Conservation (phyloP, 2,329 filamentous ascomycete genomes). For the Aurifilum marmelostoma region DNA sequence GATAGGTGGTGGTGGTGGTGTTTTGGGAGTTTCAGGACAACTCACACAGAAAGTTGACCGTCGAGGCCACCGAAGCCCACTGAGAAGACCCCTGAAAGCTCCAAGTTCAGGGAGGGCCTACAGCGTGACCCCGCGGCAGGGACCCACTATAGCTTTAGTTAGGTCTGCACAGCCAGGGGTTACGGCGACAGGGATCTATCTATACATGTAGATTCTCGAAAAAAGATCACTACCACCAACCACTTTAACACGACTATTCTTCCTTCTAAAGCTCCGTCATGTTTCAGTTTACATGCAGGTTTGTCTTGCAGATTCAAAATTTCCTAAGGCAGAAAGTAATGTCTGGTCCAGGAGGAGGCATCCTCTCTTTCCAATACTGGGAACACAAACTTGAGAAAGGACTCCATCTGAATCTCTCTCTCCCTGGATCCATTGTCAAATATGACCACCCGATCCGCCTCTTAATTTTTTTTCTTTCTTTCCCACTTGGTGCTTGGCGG, state of each 20-base stretch:
- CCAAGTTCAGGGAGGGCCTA: conserved; percentile 3
- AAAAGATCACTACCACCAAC: background rate
- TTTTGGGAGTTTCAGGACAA: conserved; percentile 6
- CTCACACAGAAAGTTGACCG: background rate
- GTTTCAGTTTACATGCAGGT: background rate
- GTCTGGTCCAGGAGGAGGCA: background rate
- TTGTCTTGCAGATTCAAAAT: background rate
- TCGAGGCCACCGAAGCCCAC: background rate
- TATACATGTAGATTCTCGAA: background rate
- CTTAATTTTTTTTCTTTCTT: too few relatives aligned
- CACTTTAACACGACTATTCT: background rate
- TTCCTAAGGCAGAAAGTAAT: background rate
- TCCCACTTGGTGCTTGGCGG: too few relatives aligned
- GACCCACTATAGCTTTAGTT: background rate
- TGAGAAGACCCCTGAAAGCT: conserved; percentile 1
- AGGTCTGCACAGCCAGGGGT: background rate
- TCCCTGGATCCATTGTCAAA: too few relatives aligned
- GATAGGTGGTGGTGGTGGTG: conserved; percentile 13
- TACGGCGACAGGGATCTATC: background rate
- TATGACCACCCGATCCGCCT: too few relatives aligned
- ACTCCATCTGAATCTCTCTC: too few relatives aligned
- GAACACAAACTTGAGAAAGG: too few relatives aligned
- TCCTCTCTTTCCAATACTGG: background rate
- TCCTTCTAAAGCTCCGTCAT: background rate
- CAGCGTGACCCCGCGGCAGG: background rate